These are phyloP conservation scores for Cercophora samala DNA, from an alignment of 495 filamentous ascomycete genomes.

Conservation along the genomic window DNA sequence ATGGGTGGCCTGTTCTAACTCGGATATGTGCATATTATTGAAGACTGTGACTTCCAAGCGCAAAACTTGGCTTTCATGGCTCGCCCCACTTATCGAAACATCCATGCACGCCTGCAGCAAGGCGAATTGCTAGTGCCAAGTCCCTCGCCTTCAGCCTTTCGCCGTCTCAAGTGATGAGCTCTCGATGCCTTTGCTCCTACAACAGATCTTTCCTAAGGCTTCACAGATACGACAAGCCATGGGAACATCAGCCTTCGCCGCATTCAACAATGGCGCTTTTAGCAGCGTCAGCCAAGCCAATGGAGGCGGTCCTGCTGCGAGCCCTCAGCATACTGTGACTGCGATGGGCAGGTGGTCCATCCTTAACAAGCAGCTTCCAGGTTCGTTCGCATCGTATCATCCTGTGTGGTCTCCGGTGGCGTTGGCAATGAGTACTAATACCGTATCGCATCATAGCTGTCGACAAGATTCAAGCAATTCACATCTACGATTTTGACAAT, in stretches of 20 bases:
- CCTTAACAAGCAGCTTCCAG: conserved; percentile 64
- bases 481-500: conserved; percentile 99
- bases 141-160: background rate
- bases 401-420: conserved; percentile 18
- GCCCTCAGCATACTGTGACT: conserved; percentile 57
- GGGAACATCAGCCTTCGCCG: conserved; percentile 27
- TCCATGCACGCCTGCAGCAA: conserved; percentile 7
- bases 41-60: background rate
- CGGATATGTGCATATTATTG: background rate
- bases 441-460: conserved; percentile 41
- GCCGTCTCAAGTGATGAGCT: conserved; percentile 11
- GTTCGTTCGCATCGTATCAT: conserved; percentile 27
- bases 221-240: conserved; percentile 22
- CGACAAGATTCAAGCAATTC: conserved; percentile 70
- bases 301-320: background rate
- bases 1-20: background rate
- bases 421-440: background rate
- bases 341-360: conserved; percentile 80
- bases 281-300: conserved; percentile 18
- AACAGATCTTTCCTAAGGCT: background rate
- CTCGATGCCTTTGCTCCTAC: conserved; percentile 20
- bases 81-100: conserved; percentile 14
- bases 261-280: conserved; percentile 28
- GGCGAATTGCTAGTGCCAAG: conserved; percentile 21
- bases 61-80: background rate